A percentile compares a stretch with the other conserved stretches of the same genome.
phyloP scores from a whole-genome alignment of 768 basidiomycete species.

The Agrocybe praecox region DNA sequence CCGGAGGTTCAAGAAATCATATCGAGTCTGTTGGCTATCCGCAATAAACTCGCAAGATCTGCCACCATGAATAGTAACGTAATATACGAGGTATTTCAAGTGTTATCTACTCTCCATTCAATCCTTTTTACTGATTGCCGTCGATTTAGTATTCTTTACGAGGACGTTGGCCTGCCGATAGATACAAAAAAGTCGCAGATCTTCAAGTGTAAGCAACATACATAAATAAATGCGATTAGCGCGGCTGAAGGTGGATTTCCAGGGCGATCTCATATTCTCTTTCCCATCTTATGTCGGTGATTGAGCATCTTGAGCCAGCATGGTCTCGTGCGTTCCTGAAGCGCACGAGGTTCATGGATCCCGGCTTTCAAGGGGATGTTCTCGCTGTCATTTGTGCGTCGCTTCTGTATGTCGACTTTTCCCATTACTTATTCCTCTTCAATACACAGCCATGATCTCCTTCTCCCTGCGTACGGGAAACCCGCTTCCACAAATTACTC shows the following conservation, averaged over 20 bases:
- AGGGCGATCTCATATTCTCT: constrained; percentile 73
- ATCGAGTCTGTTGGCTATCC: constrained; percentile 70
- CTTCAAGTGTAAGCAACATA: constrained; percentile 58
- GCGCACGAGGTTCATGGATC: constrained; percentile 74
- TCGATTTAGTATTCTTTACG: constrained; percentile 66
- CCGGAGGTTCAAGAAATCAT: constrained; percentile 57
- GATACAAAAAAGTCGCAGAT: constrained; percentile 72
- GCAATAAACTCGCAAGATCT: constrained; percentile 71
- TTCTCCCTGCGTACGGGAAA: constrained; percentile 72
- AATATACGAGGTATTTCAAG: constrained; percentile 58
- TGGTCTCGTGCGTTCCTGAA: constrained; percentile 81
- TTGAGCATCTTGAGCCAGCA: constrained; percentile 70
- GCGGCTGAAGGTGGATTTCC: not conserved
- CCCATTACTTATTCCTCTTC: not conserved
- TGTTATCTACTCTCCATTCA: not conserved
- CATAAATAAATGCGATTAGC: no score
- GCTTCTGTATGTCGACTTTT: not conserved
- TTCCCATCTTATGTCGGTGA: constrained; percentile 72
- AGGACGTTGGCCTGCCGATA: constrained; percentile 79
- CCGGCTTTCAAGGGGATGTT: constrained; percentile 83
- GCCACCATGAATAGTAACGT: constrained; percentile 57
- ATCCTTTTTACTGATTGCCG: not conserved
- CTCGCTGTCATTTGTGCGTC: constrained; percentile 76
- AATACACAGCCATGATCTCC: constrained; percentile 66
- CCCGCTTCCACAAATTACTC: constrained; percentile 86